Evolutionary conservation across 148 eudicot genomes (phyloP), one percentile per base, ranked within the genome.

Genomic region (Cornus controversa): DNA sequence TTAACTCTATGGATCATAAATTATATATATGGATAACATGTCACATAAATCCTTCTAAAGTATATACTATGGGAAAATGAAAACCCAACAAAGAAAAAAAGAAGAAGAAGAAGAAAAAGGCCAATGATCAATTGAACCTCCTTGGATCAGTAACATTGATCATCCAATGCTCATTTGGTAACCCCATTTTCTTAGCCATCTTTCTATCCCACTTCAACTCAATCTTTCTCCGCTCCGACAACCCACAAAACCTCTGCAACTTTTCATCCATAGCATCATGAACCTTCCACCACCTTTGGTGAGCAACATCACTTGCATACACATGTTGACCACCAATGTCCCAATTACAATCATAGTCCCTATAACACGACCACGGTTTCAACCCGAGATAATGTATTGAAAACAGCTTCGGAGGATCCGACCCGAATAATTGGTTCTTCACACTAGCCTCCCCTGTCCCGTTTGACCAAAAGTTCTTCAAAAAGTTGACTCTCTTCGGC

Each of bases 341-440:
- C 89, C 92, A 96, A 60, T 96, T 96, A 71, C 99, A 96, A 69
- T 96, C 99, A 25, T 96, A 96, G 68, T 96, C 99, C 34, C 99
- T 83, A 64, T 96, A 96, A 34, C 99, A 96, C 7, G 77, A 71
- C 99, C 99, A 96, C 7, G 99, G 99, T 81, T 96, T 96, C 72
- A 90, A 72, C 2, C 99, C 99, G 16, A 96, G 78, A 70, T 90
- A 96, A 80, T 96, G 99, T 10, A 96, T 89, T 15, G 98, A 78
- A 69, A 89, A 96, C 0, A 96, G 69, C 42, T 91, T 83, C 1
- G 99, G 89, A 9, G 97, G 98, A 27, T 96, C 89, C 1, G 97
- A 83, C 23, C 80, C 91, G 66, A 96, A 92, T 5, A 96, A 28
- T 54, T 90, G 90, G 75, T 93, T 90, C 84, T 96, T 96, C 7